Evolutionary conservation across 2,329 filamentous ascomycete genomes (phyloP), one percentile per base, ranked within the genome.

Genomic region (Chrysoporthe puriensis): DNA sequence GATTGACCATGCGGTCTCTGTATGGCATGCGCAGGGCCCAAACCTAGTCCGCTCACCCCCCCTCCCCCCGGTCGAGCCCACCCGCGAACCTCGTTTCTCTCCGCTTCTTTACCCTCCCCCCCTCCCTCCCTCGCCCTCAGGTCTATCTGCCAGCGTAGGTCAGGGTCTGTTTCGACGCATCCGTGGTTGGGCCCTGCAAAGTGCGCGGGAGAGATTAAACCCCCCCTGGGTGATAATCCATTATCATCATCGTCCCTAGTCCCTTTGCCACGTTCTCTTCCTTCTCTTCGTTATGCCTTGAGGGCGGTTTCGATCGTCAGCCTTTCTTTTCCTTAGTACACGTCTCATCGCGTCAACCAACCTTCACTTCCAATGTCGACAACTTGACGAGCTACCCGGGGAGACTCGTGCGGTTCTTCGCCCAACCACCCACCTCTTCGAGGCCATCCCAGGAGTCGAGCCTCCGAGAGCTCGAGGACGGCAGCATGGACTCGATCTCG

Each of bases 91-190:
- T 72, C 75, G 75, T 78, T 77, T 77, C 75, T 75, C 71, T 76
- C 76, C 75, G 74, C 48, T 11, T 52, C 48, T 52, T 6, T 7
- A 2, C 44, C 14, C 14, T 18, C 46, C 3, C 5, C 21, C 50
- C 11, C 26, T 2, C 50, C 50, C 50, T 21, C 4, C 73, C 71
- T 70, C 59, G 73, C 72, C 72, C 73, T 67, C 71, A 68, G 73
- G 71, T 70, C 71, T 72, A 72, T 67, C 69, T 75, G 54, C 68
- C 59, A 76, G 77, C 77, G 75, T 74, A 77, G 76, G 75, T 77
- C 79, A 77, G 77, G 78, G 77, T 74, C 76, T 80, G 78, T 81
- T 82, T 83, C 80, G 80, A 79, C 79, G 77, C 73, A 76, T 78
- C 78, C 77, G 74, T 77, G 77, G 79, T 76, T 76, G 75, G 71